Evolutionary conservation across 495 filamentous ascomycete species (phyloP).

Genomic region (Neurospora sp.): DNA sequence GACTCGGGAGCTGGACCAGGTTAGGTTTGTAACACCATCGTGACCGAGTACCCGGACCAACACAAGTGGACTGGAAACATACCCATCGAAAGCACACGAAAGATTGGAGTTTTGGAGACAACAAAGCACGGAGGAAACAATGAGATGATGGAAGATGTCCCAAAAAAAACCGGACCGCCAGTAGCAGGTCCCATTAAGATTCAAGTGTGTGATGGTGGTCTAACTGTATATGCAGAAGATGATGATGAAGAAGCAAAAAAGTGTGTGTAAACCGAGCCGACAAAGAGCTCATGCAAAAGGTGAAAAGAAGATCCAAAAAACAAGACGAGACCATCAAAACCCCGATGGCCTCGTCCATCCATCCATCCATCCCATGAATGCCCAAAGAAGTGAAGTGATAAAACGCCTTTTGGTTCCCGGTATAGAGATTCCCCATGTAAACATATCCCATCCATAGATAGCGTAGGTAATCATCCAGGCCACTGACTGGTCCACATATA

Average conservation of each 20-base stretch:
- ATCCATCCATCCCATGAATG: not conserved
- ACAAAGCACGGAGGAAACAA: too few species aligned
- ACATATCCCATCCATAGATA: not conserved
- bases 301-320: not conserved
- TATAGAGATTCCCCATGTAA: not conserved
- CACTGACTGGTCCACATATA: too few species aligned
- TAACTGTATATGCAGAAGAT: not conserved
- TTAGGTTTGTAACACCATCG: not conserved
- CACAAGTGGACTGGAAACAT: not conserved
- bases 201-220: not conserved
- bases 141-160: not conserved
- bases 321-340: not conserved
- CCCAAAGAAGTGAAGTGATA: not conserved
- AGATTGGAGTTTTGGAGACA: too few species aligned
- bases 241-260: not conserved
- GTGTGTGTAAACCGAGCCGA: not conserved
- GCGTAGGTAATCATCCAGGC: too few species aligned
- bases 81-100: too few species aligned
- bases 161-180: not conserved
- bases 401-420: not conserved
- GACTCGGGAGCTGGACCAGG: not conserved
- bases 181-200: not conserved
- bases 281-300: not conserved
- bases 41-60: not conserved
- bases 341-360: not conserved